Conservation (phyloP, 2,329 filamentous ascomycete species). For the Metarhizium guizhouense region DNA sequence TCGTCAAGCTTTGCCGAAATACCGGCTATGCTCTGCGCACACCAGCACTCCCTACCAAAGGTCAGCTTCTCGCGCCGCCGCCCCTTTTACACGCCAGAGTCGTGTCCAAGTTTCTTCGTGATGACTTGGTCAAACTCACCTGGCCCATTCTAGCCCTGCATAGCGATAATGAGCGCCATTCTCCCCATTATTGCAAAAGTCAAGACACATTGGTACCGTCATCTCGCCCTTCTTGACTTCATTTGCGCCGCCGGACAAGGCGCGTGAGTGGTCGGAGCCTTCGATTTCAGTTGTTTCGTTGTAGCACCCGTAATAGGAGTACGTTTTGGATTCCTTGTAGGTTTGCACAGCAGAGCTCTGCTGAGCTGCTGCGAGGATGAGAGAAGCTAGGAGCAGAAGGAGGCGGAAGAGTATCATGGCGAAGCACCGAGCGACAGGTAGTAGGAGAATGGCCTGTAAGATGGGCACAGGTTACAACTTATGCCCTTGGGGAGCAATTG, state of each 20-base stretch:
- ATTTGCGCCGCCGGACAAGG: constrained; percentile 34
- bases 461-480: not conserved
- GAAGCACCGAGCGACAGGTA: not conserved
- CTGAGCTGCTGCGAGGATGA: constrained; percentile 10
- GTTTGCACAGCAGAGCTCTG: constrained; percentile 15
- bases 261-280: constrained; percentile 32
- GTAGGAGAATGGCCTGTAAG: not conserved
- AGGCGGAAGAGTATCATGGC: constrained; percentile 8
- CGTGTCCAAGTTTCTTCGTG: not conserved
- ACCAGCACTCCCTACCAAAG: constrained; percentile 48
- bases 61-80: not conserved
- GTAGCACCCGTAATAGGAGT: constrained; percentile 48
- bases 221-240: constrained; percentile 34
- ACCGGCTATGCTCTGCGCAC: constrained; percentile 38
- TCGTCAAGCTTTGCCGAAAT: constrained; percentile 39
- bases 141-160: constrained; percentile 46
- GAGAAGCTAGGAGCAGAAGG: constrained; percentile 3
- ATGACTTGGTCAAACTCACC: constrained; percentile 18
- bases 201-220: constrained; percentile 42
- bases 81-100: not conserved
- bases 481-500: no score
- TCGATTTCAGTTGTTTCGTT: constrained; percentile 44
- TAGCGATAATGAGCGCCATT: constrained; percentile 30
- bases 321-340: constrained; percentile 28
- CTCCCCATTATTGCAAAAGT: constrained; percentile 35